Evolutionary conservation across 2,329 filamentous ascomycete species (phyloP), one percentile per base, ranked within the genome.

Genomic region (Colletotrichum sidae): DNA sequence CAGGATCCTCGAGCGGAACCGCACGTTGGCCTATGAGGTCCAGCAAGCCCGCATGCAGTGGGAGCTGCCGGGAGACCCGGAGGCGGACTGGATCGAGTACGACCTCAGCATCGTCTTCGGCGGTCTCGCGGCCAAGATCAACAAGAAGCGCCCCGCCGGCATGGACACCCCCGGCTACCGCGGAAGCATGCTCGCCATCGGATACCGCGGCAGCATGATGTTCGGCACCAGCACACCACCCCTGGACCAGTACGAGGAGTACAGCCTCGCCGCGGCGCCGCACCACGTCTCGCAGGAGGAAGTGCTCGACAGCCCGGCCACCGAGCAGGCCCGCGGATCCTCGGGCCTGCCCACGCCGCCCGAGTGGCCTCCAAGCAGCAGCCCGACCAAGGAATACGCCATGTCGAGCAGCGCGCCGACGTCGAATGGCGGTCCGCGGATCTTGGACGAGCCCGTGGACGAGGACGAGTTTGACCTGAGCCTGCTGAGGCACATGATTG

Each of bases 331-430:
- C 41, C 78, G 76, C 59, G 74, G 72, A 41, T 75, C 73, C 12
- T 76, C 77, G 51, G 74, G 74, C 4, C 60, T 76, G 12, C 76
- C 76, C 0, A 80, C 79, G 3, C 79, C 79, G 5, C 75, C 75
- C 12, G 79, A 81, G 50, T 69, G 73, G 46, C 58, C 51, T 10
- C 55, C 61, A 4, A 46, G 33, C 37, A 65, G 60, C n/a, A 67
- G 41, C 25, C 51, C 57, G 1, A 41, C 55, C 17, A 60, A 68
- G 34, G 53, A 65, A 41, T 58, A 64, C 39, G 44, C 54, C 49
- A 55, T 64, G n/a, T 49, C 60, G 11, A 50, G 54, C 9, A 63
- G 53, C 37, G 47, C 41, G 3, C 58, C 47, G 38, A 51, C 46
- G 37, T 54, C 42, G 8, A 17, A 49, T 8, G 41, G 33, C 33